Percentiles rank a stretch among this genome's conserved stretches.
phyloP scores from a whole-genome alignment of 2,329 filamentous ascomycete genomes.

The Pestalotiopsis sp. region DNA sequence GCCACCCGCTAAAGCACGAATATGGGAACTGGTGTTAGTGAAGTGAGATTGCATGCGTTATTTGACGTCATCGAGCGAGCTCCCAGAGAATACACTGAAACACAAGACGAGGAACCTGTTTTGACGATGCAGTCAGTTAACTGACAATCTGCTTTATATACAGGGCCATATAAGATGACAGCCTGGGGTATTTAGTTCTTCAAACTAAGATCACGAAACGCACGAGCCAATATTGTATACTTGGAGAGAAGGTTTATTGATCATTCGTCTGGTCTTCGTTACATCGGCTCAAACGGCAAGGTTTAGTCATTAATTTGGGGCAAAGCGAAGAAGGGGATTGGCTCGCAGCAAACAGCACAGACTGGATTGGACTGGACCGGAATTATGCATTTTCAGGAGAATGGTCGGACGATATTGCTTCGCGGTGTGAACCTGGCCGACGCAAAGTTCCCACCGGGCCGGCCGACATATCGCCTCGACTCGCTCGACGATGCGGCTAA shows the following conservation, averaged over 20 bases:
- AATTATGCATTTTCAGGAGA: constrained; percentile 15
- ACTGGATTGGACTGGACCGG: background rate
- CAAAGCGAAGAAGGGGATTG: background rate
- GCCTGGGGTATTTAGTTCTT: background rate
- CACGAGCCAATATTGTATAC: background rate
- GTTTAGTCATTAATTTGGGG: background rate
- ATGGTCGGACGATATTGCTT: constrained; percentile 20
- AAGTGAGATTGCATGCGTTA: background rate
- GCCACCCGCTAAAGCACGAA: background rate
- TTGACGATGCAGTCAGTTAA: background rate
- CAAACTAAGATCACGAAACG: background rate
- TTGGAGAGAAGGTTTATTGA: background rate
- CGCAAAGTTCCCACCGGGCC: constrained; percentile 19
- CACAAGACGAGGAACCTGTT: background rate
- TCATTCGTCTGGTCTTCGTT: background rate
- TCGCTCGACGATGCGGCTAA: constrained; percentile 15
- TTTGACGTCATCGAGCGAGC: background rate
- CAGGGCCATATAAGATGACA: background rate
- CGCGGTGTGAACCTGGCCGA: constrained; percentile 25
- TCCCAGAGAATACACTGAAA: background rate
- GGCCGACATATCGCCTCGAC: constrained; percentile 17
- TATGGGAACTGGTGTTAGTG: background rate
- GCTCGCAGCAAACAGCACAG: background rate
- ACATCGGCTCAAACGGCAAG: background rate
- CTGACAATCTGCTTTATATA: background rate